These are phyloP conservation scores for Fusarium compactum DNA, from an alignment of 2,329 filamentous ascomycete species.

Conservation along the genomic window DNA sequence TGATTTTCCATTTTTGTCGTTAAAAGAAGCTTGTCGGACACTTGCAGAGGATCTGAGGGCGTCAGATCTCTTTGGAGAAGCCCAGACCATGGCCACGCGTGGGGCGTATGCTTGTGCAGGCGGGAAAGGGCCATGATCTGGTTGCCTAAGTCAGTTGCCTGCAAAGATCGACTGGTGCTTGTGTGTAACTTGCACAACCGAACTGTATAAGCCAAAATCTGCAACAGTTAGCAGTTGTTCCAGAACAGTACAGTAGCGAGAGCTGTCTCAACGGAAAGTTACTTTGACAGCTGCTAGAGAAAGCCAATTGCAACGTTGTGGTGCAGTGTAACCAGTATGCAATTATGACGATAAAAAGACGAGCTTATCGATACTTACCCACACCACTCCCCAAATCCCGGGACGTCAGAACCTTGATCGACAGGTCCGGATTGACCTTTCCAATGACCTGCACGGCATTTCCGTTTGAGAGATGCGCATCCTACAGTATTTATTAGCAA, in stretches of 20 bases:
- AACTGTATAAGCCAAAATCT: constrained; percentile 82
- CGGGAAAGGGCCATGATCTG: constrained; percentile 45
- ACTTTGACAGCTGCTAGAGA: not conserved
- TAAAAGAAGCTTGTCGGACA: constrained; percentile 15
- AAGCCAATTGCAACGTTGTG: not conserved
- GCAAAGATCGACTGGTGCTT: constrained; percentile 81
- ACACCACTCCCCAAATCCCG: constrained; percentile 76
- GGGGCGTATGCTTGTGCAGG: constrained; percentile 41
- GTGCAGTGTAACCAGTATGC: not conserved
- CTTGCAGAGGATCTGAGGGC: not conserved
- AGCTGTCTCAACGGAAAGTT: not conserved
- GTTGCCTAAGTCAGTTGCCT: constrained; percentile 57
- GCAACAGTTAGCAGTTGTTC: not conserved
- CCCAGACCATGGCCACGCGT: constrained; percentile 58
- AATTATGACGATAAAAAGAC: constrained; percentile 39
- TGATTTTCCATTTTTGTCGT: constrained; percentile 22
- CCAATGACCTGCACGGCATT: constrained; percentile 83
- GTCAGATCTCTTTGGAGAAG: constrained; percentile 33
- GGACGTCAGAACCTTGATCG: constrained; percentile 76
- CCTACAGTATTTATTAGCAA: constrained; percentile 60
- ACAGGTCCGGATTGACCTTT: constrained; percentile 80
- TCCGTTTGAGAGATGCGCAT: constrained; percentile 75
- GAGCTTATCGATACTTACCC: constrained; percentile 64
- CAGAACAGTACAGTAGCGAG: not conserved
- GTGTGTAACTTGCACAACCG: constrained; percentile 89